These are phyloP conservation scores for Suillus subluteus DNA, from an alignment of 768 basidiomycete genomes.

Conservation along the genomic window DNA sequence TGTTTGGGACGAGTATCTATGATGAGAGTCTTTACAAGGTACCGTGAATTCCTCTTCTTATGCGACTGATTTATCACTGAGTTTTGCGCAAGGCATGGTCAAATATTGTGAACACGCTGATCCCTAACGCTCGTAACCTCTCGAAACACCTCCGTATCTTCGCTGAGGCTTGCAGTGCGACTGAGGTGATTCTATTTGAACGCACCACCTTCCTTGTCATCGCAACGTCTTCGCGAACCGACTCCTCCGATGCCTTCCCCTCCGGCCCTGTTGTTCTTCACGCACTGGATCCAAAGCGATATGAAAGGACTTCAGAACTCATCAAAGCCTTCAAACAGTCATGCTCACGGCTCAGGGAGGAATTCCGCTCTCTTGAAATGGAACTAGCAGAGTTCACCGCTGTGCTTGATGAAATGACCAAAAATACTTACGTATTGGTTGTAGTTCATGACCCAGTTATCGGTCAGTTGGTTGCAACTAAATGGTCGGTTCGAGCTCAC, in stretches of 20 bases:
- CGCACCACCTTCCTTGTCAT: slow-evolving; percentile 98
- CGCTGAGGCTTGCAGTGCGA: slow-evolving; percentile 84
- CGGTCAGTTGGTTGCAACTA: slow-evolving; percentile 49
- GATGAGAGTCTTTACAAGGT: slow-evolving; percentile 97
- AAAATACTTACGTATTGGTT: slow-evolving; percentile 90
- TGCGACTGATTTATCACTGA: slow-evolving; percentile 15
- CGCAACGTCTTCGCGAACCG: slow-evolving; percentile 68
- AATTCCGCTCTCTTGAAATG: slow-evolving; percentile 87
- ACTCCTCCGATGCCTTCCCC: slow-evolving; percentile 28
- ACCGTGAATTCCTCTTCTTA: slow-evolving; percentile 19
- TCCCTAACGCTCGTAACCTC: slow-evolving; percentile 92
- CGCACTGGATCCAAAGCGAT: slow-evolving; percentile 68
- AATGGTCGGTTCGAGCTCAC: slow-evolving; percentile 8
- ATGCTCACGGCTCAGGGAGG: slow-evolving; percentile 82
- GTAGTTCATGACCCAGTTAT: slow-evolving; percentile 89
- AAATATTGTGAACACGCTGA: slow-evolving; percentile 92
- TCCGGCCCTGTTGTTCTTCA: slow-evolving; percentile 41
- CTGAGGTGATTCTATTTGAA: slow-evolving; percentile 95
- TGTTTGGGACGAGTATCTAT: slow-evolving; percentile 95
- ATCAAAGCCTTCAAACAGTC: slow-evolving; percentile 96
- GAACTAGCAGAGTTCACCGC: slow-evolving; percentile 85
- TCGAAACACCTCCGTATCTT: slow-evolving; percentile 86
- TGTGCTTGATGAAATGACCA: slow-evolving; percentile 89
- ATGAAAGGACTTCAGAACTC: slow-evolving; percentile 88
- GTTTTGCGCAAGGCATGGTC: slow-evolving; percentile 84